Evolutionary conservation across 208 protist genomes (phyloP), one percentile per base, ranked within the genome.

Genomic region (Blechomonas ayalai): DNA sequence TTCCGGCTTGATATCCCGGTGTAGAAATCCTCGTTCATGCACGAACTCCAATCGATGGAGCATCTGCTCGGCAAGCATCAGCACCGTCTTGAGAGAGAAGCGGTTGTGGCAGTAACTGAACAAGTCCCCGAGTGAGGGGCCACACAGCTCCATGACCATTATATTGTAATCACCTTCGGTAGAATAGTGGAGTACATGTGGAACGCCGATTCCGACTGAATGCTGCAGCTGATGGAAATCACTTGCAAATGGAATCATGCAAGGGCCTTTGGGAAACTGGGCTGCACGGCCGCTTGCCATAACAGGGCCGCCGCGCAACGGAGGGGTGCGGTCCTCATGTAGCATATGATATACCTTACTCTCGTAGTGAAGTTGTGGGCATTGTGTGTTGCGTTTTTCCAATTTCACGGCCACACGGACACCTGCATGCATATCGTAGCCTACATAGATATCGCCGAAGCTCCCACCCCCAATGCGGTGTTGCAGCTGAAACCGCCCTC

Each of bases 41-140:
- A 95, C 55, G 64, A 84, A 92, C 57, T 92, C 70, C 27, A 95
- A 73, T 8, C 87, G 80, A 7, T 73, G 59, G 8, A 95, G 49
- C 53, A 99, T 90, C 72, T 99, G 98, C 40, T 99, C 97, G 1
- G 96, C 98, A 0, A 99, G 52, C 97, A 99, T 99, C n/a, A 98
- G 79, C n/a, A 98, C 92, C 18, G 99, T 99, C 76, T 99, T 99
- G 19, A 99, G 48, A 3, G 88, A 96, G 59, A 99, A 99, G 39
- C 80, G 75, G 28, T 82, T 68, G 50, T 85, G 73, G 37, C 83
- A 92, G 71, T 95, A 95, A 52, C 88, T 93, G 53, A 96, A 93
- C 12, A 96, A 37, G 45, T 92, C 82, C 43, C 93, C 85, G 15
- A 95, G 63, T 16, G 79, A 90, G 10, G 90, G 86, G 1, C 90